A percentile compares a stretch with the other conserved stretches of the same genome.
Conservation (phyloP, 306 rosid species). For the Trichosanthes cucumerina region DNA sequence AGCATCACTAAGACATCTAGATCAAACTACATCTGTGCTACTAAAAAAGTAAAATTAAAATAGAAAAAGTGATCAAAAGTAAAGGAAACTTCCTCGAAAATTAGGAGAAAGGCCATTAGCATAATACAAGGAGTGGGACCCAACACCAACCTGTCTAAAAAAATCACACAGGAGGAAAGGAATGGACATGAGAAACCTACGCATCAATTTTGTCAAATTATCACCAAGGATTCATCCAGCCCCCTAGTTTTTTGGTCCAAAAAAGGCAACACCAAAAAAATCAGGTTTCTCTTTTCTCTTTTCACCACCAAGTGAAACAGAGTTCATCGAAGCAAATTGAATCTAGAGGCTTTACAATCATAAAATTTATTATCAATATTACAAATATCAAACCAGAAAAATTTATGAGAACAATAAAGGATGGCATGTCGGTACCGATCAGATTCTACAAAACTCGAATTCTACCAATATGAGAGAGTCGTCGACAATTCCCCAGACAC, state of each 20-base stretch:
- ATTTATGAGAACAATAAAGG: neutral
- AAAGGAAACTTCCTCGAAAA: no score
- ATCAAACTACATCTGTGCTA: no score
- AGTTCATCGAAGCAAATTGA: neutral
- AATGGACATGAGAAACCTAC: neutral
- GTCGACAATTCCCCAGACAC: constrained; percentile 55
- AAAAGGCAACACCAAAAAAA: neutral
- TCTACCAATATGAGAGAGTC: constrained; percentile 26
- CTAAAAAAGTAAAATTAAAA: no score
- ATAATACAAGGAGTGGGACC: neutral
- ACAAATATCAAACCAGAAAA: constrained; percentile 7
- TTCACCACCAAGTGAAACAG: neutral
- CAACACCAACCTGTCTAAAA: neutral
- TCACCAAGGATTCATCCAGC: neutral
- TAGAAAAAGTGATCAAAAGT: no score
- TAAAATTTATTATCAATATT: constrained; percentile 19
- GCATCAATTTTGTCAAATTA: neutral
- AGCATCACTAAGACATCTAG: no score
- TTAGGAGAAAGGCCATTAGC: neutral
- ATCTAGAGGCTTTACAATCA: constrained; percentile 7
- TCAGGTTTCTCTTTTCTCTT: neutral
- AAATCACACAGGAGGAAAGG: neutral
- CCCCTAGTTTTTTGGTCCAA: neutral
- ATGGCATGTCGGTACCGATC: constrained; percentile 13
- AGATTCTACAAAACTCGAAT: constrained; percentile 34